phyloP scores from a whole-genome alignment of 139 green algal species.

The Penium margaritaceum region DNA sequence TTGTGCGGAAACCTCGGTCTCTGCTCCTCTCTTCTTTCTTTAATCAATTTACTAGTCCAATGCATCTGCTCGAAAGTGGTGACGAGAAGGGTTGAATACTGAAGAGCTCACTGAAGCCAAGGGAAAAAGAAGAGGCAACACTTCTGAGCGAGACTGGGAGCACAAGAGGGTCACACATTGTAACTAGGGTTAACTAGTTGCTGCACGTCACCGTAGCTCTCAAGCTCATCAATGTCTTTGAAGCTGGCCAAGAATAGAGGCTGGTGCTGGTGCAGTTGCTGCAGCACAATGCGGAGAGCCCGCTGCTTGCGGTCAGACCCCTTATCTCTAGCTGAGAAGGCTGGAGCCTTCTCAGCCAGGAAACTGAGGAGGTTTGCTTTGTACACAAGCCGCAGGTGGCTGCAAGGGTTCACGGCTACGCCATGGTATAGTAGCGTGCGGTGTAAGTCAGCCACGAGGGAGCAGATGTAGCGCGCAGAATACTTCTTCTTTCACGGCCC shows the following conservation, averaged over 20 bases:
- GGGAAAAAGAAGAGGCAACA: no score
- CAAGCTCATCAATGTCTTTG: slow-evolving; percentile 62
- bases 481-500: slow-evolving; percentile 62
- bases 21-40: no score
- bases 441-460: slow-evolving; percentile 59
- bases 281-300: slow-evolving; percentile 60
- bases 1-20: no score
- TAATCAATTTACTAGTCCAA: no score
- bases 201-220: slow-evolving; percentile 58
- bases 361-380: slow-evolving; percentile 60
- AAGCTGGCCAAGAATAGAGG: slow-evolving; percentile 67
- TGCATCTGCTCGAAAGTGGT: no score
- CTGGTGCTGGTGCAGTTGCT: slow-evolving; percentile 67
- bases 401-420: slow-evolving; percentile 54
- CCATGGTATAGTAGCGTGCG: slow-evolving; percentile 55
- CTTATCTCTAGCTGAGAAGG: slow-evolving; percentile 26
- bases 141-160: no score
- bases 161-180: slow-evolving; percentile 32
- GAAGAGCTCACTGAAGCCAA: no score
- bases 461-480: slow-evolving; percentile 63
- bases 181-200: slow-evolving; percentile 28
- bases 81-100: no score
- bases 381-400: slow-evolving; percentile 63
- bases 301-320: slow-evolving; percentile 16
- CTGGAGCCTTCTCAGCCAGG: slow-evolving; percentile 56